These are phyloP conservation scores for Xylaria sp. DNA, from an alignment of 2,329 filamentous ascomycete species.

Conservation along the genomic window DNA sequence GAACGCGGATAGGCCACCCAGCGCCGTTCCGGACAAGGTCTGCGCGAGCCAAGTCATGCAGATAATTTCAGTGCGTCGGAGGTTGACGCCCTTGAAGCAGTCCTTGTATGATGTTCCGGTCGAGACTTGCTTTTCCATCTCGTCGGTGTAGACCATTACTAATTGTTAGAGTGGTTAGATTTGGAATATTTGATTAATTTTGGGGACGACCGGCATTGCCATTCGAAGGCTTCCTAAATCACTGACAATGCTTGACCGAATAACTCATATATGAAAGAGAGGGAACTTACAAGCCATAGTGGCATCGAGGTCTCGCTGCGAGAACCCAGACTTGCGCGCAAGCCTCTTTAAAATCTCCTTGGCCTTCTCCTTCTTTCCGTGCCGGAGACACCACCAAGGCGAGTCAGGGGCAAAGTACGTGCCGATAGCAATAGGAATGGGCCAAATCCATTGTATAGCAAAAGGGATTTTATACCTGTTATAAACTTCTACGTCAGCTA, in stretches of 20 bases:
- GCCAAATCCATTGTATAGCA: conserved; percentile 49
- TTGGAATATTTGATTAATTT: background rate
- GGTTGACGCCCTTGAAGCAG: conserved; percentile 56
- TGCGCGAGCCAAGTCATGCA: conserved; percentile 51
- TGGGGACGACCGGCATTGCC: too few species aligned
- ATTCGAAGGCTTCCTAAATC: background rate
- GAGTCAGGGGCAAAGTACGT: conserved; percentile 48
- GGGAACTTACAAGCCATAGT: conserved; percentile 45
- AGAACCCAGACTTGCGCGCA: conserved; percentile 47
- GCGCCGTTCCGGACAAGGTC: conserved; percentile 47
- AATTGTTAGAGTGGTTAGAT: conserved; percentile 14
- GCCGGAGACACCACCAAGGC: conserved; percentile 48
- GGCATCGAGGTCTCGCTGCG: conserved; percentile 47
- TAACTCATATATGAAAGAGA: background rate
- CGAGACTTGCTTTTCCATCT: conserved; percentile 53
- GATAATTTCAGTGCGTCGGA: conserved; percentile 53
- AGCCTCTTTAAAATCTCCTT: conserved; percentile 45
- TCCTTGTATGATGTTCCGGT: conserved; percentile 54
- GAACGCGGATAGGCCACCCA: conserved; percentile 52
- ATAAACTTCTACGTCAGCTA: background rate
- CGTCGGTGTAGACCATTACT: conserved; percentile 57
- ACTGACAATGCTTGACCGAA: background rate
- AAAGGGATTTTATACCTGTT: conserved; percentile 49
- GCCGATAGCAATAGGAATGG: conserved; percentile 47
- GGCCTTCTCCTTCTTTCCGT: conserved; percentile 41